Evolutionary conservation across 164 flowering plant genomes (phyloP).

Genomic region (grape (Vitis vinifera)): DNA sequence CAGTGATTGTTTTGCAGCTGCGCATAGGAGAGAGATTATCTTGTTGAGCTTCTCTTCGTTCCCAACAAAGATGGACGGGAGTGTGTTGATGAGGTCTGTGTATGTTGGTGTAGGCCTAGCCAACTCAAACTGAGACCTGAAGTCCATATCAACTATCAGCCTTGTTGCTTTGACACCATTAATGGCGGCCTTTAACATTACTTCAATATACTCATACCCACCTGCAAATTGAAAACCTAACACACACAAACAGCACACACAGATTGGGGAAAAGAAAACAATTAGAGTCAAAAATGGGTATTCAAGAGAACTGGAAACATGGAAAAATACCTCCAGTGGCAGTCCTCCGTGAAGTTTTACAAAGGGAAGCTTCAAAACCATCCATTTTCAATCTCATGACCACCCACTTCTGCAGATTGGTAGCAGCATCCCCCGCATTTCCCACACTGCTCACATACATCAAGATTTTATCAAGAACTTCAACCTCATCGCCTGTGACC

Average conservation of each 20-base stretch:
- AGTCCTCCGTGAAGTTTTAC: constrained; percentile 21
- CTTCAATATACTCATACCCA: constrained; percentile 25
- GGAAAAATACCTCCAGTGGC: constrained; percentile 8
- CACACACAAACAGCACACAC: background rate
- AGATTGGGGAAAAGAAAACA: background rate
- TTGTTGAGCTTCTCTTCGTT: constrained; percentile 18
- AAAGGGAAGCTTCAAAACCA: constrained; percentile 27
- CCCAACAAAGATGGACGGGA: constrained; percentile 29
- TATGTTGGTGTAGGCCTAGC: constrained; percentile 24
- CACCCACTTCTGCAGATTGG: constrained; percentile 11
- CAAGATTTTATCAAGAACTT: constrained; percentile 14
- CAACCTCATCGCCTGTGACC: constrained; percentile 10
- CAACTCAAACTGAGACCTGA: constrained; percentile 28
- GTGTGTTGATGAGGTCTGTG: constrained; percentile 14
- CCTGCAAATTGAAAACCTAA: constrained; percentile 9
- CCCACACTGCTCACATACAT: constrained; percentile 1
- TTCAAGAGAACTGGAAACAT: background rate
- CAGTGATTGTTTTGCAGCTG: constrained; percentile 19
- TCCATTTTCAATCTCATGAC: constrained; percentile 21
- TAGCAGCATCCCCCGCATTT: background rate
- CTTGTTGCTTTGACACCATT: constrained; percentile 8
- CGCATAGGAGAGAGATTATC: constrained; percentile 16
- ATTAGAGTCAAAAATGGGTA: background rate
- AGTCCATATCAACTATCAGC: constrained; percentile 27
- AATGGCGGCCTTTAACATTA: constrained; percentile 8